Evolutionary conservation across 495 filamentous ascomycete genomes (phyloP).

Genomic region (Aspergillus ostianus): DNA sequence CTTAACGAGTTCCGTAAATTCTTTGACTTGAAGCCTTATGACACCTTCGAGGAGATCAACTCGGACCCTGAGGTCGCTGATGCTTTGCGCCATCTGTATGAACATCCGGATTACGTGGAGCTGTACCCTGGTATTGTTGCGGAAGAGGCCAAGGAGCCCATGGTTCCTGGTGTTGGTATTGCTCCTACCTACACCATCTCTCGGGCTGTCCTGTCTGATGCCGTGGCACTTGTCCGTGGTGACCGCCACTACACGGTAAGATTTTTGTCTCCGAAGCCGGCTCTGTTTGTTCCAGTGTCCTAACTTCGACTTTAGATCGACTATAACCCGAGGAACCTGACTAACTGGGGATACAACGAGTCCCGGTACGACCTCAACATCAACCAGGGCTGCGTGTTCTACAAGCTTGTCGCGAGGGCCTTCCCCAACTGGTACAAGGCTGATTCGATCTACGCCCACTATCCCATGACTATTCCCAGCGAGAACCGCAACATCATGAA

Average conservation of each 20-base stretch:
- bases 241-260: conserved; percentile 52
- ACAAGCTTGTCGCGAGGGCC: conserved; percentile 75
- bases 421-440: conserved; percentile 78
- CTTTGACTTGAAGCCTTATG: conserved; percentile 55
- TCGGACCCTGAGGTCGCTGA: conserved; percentile 55
- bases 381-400: conserved; percentile 80
- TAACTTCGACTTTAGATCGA: conserved; percentile 37
- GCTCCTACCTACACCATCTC: conserved; percentile 60
- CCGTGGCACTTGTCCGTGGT: conserved; percentile 53
- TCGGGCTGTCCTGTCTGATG: conserved; percentile 52
- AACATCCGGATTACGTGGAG: conserved; percentile 62
- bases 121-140: conserved; percentile 61
- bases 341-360: conserved; percentile 76
- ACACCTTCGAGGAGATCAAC: conserved; percentile 63
- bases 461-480: conserved; percentile 74
- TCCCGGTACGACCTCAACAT: conserved; percentile 69
- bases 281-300: neutral
- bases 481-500: conserved; percentile 76
- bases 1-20: conserved; percentile 65
- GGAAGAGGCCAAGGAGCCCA: conserved; percentile 53
- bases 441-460: conserved; percentile 85
- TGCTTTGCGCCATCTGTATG: conserved; percentile 53
- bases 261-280: conserved; percentile 4
- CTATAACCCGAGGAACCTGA: conserved; percentile 74
- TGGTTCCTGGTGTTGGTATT: conserved; percentile 54